Evolutionary conservation across 352 stramenopile genomes (phyloP).

Genomic region (Phytophthora pisi): DNA sequence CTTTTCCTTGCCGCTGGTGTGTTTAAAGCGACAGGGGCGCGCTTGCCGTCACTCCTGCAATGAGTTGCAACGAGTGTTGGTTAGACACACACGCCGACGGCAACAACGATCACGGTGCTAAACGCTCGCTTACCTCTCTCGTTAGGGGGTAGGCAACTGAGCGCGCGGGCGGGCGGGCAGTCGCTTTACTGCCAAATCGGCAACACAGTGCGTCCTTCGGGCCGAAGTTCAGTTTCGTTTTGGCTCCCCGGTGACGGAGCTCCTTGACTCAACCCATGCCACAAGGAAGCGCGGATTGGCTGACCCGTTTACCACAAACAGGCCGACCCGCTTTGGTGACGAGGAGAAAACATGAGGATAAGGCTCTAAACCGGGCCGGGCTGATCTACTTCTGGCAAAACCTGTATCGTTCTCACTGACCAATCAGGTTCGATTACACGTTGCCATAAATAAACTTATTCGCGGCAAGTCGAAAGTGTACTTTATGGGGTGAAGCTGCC

Average conservation of each 20-base stretch:
- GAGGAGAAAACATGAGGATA: neutral
- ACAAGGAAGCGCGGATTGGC: neutral
- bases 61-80: neutral
- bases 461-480: neutral
- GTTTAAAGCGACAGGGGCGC: conserved; percentile 35
- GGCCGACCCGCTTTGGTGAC: neutral
- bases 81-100: neutral
- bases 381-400: neutral
- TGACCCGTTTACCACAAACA: neutral
- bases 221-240: conserved; percentile 39
- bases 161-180: neutral
- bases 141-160: conserved; percentile 5
- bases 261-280: conserved; percentile 26
- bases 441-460: neutral
- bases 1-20: conserved; percentile 5
- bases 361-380: neutral
- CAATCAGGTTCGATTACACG: neutral
- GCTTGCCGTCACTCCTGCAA: conserved; percentile 11
- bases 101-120: neutral
- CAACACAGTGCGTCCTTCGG: conserved; percentile 18
- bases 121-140: neutral
- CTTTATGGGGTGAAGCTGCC: neutral
- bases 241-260: conserved; percentile 7
- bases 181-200: neutral
- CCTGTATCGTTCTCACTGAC: neutral